A percentile compares a stretch with the other conserved stretches of the same genome.
phyloP scores from a whole-genome alignment of 441 rosid species.

The Populus trichocarpa region DNA sequence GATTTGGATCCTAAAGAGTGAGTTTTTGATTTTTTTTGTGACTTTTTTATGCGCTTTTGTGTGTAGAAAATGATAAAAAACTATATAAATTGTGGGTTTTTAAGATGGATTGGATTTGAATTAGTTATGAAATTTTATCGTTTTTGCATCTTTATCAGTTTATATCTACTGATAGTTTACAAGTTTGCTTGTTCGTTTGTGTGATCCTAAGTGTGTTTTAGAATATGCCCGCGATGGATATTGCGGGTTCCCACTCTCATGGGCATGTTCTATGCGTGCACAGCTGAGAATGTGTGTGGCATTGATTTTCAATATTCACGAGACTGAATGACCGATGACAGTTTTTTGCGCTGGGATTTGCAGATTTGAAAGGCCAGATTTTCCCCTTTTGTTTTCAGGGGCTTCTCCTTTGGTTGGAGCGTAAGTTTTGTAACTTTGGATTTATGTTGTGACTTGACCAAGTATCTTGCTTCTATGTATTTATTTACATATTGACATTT shows the following conservation, averaged over 20 bases:
- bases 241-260: not conserved
- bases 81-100: not conserved
- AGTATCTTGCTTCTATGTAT: not conserved
- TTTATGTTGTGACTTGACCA: not conserved
- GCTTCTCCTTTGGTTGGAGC: constrained; percentile 69
- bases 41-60: not conserved
- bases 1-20: constrained; percentile 92
- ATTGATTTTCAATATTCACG: not conserved
- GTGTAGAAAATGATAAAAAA: not conserved
- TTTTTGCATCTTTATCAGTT: not conserved
- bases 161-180: not conserved
- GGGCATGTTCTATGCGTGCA: not conserved
- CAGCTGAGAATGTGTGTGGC: not conserved
- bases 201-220: not conserved
- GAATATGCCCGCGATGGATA: not conserved
- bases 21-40: constrained; percentile 21
- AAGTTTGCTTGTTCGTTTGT: not conserved
- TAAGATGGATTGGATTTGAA: not conserved
- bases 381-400: constrained; percentile 76
- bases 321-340: not conserved
- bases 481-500: constrained; percentile 15
- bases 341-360: constrained; percentile 16
- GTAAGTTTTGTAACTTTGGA: constrained; percentile 42
- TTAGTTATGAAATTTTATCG: not conserved
- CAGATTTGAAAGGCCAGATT: constrained; percentile 93